Conservation (phyloP, 2,329 filamentous ascomycete species). For the Phaeosphaeria sp. region DNA sequence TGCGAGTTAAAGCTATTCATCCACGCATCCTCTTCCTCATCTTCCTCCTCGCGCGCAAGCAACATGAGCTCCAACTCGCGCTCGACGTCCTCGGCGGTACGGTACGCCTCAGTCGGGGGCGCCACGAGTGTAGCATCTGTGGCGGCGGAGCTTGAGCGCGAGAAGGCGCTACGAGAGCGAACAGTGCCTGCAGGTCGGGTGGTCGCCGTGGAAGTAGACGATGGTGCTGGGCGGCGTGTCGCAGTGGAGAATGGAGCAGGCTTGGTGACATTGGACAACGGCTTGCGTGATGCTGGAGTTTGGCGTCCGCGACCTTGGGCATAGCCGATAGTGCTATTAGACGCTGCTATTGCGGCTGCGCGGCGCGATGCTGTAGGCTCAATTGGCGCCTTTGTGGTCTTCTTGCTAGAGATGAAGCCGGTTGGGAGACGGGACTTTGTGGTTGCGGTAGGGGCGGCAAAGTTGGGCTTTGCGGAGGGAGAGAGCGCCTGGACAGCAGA, state of each 20-base stretch:
- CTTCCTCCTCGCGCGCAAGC: constrained; percentile 30
- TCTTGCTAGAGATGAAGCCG: constrained; percentile 48
- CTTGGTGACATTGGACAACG: constrained; percentile 45
- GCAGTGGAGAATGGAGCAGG: constrained; percentile 35
- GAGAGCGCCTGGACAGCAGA: constrained; percentile 54
- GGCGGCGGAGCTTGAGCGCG: constrained; percentile 43
- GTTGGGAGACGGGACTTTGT: constrained; percentile 48
- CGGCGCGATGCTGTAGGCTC: constrained; percentile 63
- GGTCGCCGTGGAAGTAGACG: constrained; percentile 19
- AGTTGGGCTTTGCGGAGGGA: constrained; percentile 41
- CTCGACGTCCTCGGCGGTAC: constrained; percentile 43
- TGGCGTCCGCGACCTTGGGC: constrained; percentile 72
- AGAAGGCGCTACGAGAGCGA: constrained; percentile 28
- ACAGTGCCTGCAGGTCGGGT: constrained; percentile 10
- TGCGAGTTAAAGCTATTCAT: constrained; percentile 37
- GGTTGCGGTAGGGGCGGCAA: constrained; percentile 47
- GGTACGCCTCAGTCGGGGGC: constrained; percentile 21
- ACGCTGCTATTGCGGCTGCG: constrained; percentile 69
- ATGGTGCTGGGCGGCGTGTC: constrained; percentile 26
- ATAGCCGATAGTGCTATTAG: constrained; percentile 84
- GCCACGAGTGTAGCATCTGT: constrained; percentile 40
- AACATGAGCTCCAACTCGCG: constrained; percentile 40
- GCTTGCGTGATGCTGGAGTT: constrained; percentile 45
- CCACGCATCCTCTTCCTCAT: constrained; percentile 41
- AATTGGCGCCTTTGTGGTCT: constrained; percentile 46